Percentiles rank a stretch among this genome's conserved stretches.
These are phyloP conservation scores for Boeremia exigua DNA, from an alignment of 2,329 filamentous ascomycete species.

Conservation along the genomic window DNA sequence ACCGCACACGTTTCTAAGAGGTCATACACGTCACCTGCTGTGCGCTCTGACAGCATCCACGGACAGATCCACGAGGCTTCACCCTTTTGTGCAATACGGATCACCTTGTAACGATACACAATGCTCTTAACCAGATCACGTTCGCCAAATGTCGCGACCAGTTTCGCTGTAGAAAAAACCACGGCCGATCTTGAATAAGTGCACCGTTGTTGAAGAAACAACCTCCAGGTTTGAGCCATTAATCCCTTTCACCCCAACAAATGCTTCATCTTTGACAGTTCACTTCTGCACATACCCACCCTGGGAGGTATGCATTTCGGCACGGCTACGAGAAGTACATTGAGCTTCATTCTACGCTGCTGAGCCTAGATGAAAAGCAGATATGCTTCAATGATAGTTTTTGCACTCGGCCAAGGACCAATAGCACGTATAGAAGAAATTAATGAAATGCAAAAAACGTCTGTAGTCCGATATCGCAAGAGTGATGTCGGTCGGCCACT, in stretches of 20 bases:
- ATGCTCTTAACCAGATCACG: not conserved
- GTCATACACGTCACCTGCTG: not conserved
- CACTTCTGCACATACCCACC: not conserved
- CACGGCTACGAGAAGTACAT: not conserved
- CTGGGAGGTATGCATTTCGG: not conserved
- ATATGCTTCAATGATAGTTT: not conserved
- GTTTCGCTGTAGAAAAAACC: not conserved
- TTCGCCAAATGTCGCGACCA: not conserved
- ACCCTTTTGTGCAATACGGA: not conserved
- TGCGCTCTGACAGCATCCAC: not conserved
- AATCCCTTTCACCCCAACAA: not conserved
- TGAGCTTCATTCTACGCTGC: not conserved
- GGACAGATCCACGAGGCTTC: not conserved
- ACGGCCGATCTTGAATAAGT: not conserved
- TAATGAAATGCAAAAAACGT: too few relatives aligned
- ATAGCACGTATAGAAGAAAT: too few relatives aligned
- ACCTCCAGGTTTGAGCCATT: not conserved
- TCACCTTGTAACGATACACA: not conserved
- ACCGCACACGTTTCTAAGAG: constrained; percentile 16
- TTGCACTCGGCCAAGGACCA: too few relatives aligned
- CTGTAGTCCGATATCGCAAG: constrained; percentile 22
- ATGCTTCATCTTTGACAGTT: not conserved
- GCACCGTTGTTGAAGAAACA: not conserved
- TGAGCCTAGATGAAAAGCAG: not conserved
- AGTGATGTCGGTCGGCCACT: constrained; percentile 20